Base-by-base conservation (phyloP, 331 rosid species). In the Quercus lobata region DNA sequence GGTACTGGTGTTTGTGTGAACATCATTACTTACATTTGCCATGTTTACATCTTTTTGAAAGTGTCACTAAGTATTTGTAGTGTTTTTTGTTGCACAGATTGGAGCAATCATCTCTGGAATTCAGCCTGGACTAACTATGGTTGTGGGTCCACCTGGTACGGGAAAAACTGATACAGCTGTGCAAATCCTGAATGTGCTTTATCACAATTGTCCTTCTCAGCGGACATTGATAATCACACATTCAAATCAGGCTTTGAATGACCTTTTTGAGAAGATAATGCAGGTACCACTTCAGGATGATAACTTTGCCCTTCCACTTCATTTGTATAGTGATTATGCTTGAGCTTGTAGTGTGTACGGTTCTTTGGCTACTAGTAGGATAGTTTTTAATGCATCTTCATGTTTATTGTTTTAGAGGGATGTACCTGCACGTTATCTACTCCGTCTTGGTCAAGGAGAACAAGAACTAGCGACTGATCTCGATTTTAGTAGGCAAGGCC, bases 121-220 rank as follows among this genome's bases (percentile, higher is more conserved):
- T 82, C 99, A 96, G 88, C 98, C 99, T 69, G 99, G 99, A 56
- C 84, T 96, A 71, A 91, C 99, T 62, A 95, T 93, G 99, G 97
- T 91, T 80, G 98, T 96, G 72, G 99, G 99, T 83, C 98, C 99
- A 69, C 99, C 99, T 88, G 98, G 99, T 87, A 96, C 98, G 0
- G 99, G 99, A 87, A 96, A 96, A 87, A 96, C 98, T 74, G 97
- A 96, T 89, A 96, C 98, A 24, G 99, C 99, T 41, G 99, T 96
- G 72, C 99, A 96, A 86, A 88, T 96, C 86, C 85, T 96, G 80
- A 93, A 96, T 76, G 99, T 96, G 78, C 97, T 96, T 19, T 93
- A 96, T 88, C 99, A 96, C 87, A 96, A 90, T 77, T 95, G 99
- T 57, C 98, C 99, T 61, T 87, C 98, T 70, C 98, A 95, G 88